Conservation (phyloP, 345 rosid genomes). For the Gossypium thurberi region DNA sequence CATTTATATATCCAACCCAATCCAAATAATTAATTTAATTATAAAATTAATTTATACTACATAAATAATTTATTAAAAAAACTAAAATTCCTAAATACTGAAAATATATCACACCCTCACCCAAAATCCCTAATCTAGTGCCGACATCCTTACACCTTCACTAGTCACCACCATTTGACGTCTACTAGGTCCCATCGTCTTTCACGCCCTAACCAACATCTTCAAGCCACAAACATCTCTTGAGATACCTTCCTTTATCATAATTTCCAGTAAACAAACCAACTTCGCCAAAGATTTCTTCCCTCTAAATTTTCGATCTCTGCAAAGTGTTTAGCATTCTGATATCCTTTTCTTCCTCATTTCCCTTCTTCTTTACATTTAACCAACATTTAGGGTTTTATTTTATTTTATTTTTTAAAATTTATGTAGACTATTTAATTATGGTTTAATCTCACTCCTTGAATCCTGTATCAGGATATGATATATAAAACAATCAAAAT, state of each 20-base stretch:
- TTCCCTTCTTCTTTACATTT: not conserved
- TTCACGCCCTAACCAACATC: too few species aligned
- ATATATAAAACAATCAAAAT: not conserved
- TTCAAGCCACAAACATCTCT: too few species aligned
- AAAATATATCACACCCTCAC: too few species aligned
- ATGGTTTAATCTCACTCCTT: constrained; percentile 29
- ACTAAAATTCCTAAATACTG: too few species aligned
- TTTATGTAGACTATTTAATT: not conserved
- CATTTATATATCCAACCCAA: too few species aligned
- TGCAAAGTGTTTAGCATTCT: not conserved
- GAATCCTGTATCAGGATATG: constrained; percentile 25
- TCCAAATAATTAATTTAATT: too few species aligned
- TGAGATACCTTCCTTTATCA: not conserved
- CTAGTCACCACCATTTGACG: too few species aligned
- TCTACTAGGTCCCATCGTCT: too few species aligned
- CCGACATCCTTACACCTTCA: too few species aligned
- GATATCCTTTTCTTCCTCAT: not conserved
- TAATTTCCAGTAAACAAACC: not conserved
- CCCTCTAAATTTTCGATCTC: constrained; percentile 5
- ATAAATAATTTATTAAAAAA: too few species aligned
- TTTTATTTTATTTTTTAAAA: not conserved
- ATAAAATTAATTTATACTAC: too few species aligned
- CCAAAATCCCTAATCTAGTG: too few species aligned
- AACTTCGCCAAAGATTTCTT: not conserved
- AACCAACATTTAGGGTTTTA: not conserved